Evolutionary conservation across 2,329 filamentous ascomycete genomes (phyloP), one percentile per base, ranked within the genome.

Genomic region (Aureobasidium sp.): DNA sequence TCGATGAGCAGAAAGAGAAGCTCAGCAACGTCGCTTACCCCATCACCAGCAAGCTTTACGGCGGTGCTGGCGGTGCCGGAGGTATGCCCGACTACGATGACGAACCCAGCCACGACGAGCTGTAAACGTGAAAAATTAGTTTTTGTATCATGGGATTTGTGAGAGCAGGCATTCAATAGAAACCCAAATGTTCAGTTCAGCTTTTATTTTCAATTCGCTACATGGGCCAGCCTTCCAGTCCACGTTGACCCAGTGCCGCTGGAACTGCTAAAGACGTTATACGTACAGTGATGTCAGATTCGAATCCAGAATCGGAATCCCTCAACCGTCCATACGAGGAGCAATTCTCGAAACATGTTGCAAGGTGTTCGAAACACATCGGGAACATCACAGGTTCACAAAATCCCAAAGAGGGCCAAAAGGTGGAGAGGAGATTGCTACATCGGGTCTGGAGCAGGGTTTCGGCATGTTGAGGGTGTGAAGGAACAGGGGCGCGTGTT

Each of bases 1-100:
- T 97, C 71, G 92, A 97, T 79, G 94, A 99, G 85, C 93, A 97
- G 83, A 96, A 95, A 84, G 93, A 99, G 89, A 97, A 97, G 85
- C 85, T 99, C 69, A 95, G 90, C 71, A 89, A 89, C 77, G 90
- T 97, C 67, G 94, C 94, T 60, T 97, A 97, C 82, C 94, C 94
- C 69, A 99, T 99, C 80, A 99, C 94, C 71, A 96, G 90, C 82
- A 99, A 99, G 86, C 84, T 97, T 72, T 97, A 97, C 82, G 80
- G 76, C 69, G 81, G 82, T 71, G 85, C 70, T 64, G 69, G 65
- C 47, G 71, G 84, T 67, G 77, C 74, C 70, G 87, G 83, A 68
- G 85, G 82, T 66, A 76, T 76, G 73, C 73, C 76, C 58, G 83
- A 81, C 68, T 84, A 81, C 66, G 88, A 90, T 68, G 89, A 91